These are phyloP conservation scores for Helotiales sp. DNA, from an alignment of 2,329 filamentous ascomycete species.

Conservation along the genomic window DNA sequence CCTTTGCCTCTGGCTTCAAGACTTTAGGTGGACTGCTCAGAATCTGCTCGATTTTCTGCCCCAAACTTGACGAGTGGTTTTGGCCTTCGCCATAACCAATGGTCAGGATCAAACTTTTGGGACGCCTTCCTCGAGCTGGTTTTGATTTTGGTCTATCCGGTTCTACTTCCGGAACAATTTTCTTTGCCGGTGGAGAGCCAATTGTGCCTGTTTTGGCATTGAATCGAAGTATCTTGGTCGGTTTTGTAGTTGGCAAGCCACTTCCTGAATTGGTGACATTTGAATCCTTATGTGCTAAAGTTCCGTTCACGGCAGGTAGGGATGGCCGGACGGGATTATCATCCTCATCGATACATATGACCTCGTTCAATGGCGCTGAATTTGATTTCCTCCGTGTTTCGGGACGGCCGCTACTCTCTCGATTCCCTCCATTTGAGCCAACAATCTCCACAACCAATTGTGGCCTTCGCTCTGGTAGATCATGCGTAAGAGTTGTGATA, in stretches of 20 bases:
- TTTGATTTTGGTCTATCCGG: constrained; percentile 20
- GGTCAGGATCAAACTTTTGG: constrained; percentile 53
- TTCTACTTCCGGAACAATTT: constrained; percentile 40
- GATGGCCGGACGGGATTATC: not conserved
- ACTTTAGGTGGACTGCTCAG: constrained; percentile 43
- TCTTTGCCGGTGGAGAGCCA: constrained; percentile 63
- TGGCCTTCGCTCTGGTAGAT: not conserved
- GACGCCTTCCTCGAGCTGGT: constrained; percentile 46
- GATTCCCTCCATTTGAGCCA: not conserved
- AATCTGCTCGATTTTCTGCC: constrained; percentile 67
- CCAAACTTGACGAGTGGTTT: constrained; percentile 54
- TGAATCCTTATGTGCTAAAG: not conserved
- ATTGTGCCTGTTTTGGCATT: constrained; percentile 67
- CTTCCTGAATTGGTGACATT: not conserved
- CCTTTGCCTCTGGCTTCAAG: not conserved
- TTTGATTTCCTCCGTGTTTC: not conserved
- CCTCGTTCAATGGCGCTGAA: not conserved
- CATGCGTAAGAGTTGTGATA: not conserved
- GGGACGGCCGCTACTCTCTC: not conserved
- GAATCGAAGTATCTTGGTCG: constrained; percentile 59
- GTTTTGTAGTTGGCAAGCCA: constrained; percentile 36
- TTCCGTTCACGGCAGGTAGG: not conserved
- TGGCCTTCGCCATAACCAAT: constrained; percentile 64
- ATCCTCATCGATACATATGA: not conserved
- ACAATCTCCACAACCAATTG: not conserved